A percentile compares a stretch with the other conserved stretches of the same genome.
Evolutionary conservation across 2,329 filamentous ascomycete genomes (phyloP).

Genomic region (Penicillium fuscoglaucum): DNA sequence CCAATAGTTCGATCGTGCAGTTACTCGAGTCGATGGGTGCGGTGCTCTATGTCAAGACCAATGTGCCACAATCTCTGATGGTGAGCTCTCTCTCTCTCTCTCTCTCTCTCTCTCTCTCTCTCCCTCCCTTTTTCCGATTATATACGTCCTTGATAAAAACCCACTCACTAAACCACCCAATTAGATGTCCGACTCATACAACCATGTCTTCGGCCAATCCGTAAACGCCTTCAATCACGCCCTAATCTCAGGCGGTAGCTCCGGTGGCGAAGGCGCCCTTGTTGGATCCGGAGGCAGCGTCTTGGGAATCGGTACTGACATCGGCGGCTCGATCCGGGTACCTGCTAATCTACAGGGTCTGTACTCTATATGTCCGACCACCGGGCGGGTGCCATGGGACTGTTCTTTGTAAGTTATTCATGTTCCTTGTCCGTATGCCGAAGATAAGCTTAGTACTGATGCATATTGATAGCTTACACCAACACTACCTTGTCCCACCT

Average conservation of each 20-base stretch:
- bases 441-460: neutral
- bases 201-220: constrained; percentile 35
- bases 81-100: too few relatives aligned
- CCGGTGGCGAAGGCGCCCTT: constrained; percentile 55
- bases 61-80: too few relatives aligned
- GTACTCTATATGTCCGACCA: constrained; percentile 43
- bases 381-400: constrained; percentile 33
- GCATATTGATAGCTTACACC: constrained; percentile 46
- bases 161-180: too few relatives aligned
- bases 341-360: constrained; percentile 53
- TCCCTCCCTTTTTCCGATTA: too few relatives aligned
- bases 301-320: constrained; percentile 56
- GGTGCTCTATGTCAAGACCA: constrained; percentile 51
- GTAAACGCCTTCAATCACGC: constrained; percentile 51
- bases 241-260: constrained; percentile 54
- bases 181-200: too few relatives aligned
- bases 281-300: constrained; percentile 51
- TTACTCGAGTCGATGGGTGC: constrained; percentile 43
- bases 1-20: constrained; percentile 29
- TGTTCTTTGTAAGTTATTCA: constrained; percentile 20
- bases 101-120: too few relatives aligned
- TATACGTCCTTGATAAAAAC: too few relatives aligned
- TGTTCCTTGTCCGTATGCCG: neutral
- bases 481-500: constrained; percentile 31
- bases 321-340: constrained; percentile 56